These are phyloP conservation scores for Helminthosporium solani DNA, from an alignment of 2,329 filamentous ascomycete species.

Conservation along the genomic window DNA sequence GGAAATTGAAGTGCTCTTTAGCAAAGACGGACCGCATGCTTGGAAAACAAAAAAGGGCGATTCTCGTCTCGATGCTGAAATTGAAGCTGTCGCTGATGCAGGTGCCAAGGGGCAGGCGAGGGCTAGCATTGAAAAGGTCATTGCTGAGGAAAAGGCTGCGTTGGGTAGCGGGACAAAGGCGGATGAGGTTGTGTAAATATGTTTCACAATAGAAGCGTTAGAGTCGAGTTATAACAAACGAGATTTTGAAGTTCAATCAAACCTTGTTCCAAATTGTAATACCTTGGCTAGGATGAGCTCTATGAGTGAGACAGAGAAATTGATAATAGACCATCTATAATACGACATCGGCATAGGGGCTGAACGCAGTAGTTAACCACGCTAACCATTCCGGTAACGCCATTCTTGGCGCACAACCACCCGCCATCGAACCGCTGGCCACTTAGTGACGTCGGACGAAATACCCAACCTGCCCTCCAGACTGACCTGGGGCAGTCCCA, in stretches of 20 bases:
- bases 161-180: neutral
- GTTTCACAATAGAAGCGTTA: no score
- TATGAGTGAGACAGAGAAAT: no score
- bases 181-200: no score
- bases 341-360: no score
- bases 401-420: neutral
- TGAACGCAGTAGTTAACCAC: no score
- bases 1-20: conserved; percentile 39
- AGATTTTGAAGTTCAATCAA: no score
- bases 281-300: no score
- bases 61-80: conserved; percentile 31
- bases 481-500: neutral
- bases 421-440: neutral
- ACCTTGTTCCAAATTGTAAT: no score
- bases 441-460: neutral
- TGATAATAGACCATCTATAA: no score
- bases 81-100: conserved; percentile 23
- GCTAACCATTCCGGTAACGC: no score
- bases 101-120: conserved; percentile 28
- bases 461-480: neutral
- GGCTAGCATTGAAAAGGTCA: conserved; percentile 22
- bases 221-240: no score
- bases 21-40: conserved; percentile 32
- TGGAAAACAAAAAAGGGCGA: conserved; percentile 43
- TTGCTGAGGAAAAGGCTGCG: conserved; percentile 19